A percentile compares a stretch with the other conserved stretches of the same genome.
Conservation (phyloP, 257 asterid species). For the Solanum tarijense region DNA sequence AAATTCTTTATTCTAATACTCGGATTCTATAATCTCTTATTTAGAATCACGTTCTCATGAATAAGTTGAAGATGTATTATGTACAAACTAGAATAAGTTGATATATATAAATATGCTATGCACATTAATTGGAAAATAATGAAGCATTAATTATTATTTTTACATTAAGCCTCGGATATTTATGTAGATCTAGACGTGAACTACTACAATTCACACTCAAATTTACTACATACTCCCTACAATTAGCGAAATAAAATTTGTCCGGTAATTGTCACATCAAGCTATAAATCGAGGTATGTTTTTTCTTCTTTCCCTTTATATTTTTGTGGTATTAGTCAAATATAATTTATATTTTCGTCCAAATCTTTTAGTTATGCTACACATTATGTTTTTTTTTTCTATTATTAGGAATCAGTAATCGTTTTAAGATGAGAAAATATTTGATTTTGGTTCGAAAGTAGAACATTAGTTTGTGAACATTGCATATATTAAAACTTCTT, state of each 20-base stretch:
- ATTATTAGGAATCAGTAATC: background rate
- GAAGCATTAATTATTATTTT: too few relatives aligned
- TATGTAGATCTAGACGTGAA: too few relatives aligned
- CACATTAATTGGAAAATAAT: too few relatives aligned
- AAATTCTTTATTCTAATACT: too few relatives aligned
- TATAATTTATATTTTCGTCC: background rate
- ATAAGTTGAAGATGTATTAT: too few relatives aligned
- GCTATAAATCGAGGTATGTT: background rate
- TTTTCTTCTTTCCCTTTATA: background rate
- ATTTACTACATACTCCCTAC: background rate
- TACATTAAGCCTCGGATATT: too few relatives aligned
- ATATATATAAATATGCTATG: too few relatives aligned
- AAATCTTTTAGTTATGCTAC: background rate
- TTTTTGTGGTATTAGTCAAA: background rate
- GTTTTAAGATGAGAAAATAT: background rate
- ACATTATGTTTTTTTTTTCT: background rate
- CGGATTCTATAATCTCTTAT: accelerated
- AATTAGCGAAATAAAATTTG: background rate
- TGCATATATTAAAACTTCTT: background rate
- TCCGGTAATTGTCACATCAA: background rate
- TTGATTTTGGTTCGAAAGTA: background rate
- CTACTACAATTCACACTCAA: background rate
- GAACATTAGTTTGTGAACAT: background rate
- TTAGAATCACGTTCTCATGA: too few relatives aligned
- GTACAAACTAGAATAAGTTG: too few relatives aligned